A percentile compares a stretch with the other conserved stretches of the same genome.
Conservation (phyloP, 306 rosid species). For the Dalbergia cochinchinensis region DNA sequence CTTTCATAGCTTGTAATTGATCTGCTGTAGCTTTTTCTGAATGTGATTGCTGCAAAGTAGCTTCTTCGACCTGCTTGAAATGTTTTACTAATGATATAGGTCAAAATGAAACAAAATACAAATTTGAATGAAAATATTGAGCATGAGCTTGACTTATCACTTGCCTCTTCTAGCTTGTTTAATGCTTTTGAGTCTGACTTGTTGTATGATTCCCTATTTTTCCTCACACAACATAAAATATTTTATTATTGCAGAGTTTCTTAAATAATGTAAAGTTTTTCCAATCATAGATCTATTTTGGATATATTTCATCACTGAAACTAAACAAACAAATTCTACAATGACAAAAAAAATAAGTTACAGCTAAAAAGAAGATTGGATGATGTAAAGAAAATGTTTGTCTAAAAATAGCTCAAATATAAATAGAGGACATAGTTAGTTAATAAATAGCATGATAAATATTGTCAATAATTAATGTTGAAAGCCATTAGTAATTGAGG, state of each 20-base stretch:
- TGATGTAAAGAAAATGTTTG: background rate
- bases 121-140: background rate
- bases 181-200: background rate
- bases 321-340: background rate
- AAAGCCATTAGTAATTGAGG: background rate
- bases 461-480: background rate
- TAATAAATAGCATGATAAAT: background rate
- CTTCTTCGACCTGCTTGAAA: background rate
- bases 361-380: background rate
- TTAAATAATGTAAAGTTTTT: background rate
- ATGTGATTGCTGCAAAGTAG: background rate
- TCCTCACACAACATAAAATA: slow-evolving; percentile 13
- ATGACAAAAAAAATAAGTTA: background rate
- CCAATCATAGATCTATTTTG: background rate
- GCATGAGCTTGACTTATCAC: background rate
- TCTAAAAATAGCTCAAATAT: background rate
- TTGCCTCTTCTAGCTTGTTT: slow-evolving; percentile 3
- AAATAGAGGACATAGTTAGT: background rate
- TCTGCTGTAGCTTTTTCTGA: background rate
- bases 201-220: slow-evolving; percentile 26
- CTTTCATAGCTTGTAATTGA: background rate
- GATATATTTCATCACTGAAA: background rate
- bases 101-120: background rate
- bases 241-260: background rate
- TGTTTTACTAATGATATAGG: background rate